Evolutionary conservation across 164 flowering plant genomes (phyloP).

Genomic region (Liriodendron chinense): DNA sequence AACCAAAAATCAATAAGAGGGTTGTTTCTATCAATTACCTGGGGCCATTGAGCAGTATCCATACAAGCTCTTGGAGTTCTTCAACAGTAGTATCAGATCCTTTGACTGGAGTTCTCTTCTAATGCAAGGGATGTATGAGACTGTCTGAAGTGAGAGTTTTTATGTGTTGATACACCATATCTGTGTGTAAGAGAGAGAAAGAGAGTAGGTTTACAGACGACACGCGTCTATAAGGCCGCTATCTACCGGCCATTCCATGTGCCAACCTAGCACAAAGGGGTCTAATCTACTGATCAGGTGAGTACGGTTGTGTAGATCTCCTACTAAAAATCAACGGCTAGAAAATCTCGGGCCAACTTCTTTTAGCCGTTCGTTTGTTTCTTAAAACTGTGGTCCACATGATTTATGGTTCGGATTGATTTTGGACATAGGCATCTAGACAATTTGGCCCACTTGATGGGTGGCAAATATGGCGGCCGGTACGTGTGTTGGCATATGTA

Average conservation of each 20-base stretch:
- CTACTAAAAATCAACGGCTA: not conserved
- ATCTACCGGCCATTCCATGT: not conserved
- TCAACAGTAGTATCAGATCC: conserved; percentile 6
- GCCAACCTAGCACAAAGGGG: not conserved
- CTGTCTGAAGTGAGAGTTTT: conserved; percentile 10
- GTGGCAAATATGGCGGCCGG: not conserved
- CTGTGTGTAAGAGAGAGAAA: conserved; percentile 7
- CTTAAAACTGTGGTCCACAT: not conserved
- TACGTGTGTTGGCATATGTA: no score
- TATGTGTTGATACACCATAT: conserved; percentile 10
- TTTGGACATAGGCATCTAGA: not conserved
- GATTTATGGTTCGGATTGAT: not conserved
- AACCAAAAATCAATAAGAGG: not conserved
- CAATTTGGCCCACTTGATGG: not conserved
- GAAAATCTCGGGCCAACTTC: not conserved
- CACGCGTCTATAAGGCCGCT: not conserved
- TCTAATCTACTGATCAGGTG: not conserved
- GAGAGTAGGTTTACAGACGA: conserved; percentile 1
- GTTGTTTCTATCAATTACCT: conserved; percentile 40
- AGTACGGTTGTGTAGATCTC: no score
- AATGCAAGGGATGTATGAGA: conserved; percentile 23
- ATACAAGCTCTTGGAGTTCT: conserved; percentile 29
- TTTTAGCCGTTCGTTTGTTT: not conserved
- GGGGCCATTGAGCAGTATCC: conserved; percentile 86
- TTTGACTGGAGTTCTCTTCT: conserved; percentile 14